Percentiles rank a stretch among this genome's conserved stretches.
phyloP scores from a whole-genome alignment of 331 rosid species.

The Rhamnella rubrinervis region DNA sequence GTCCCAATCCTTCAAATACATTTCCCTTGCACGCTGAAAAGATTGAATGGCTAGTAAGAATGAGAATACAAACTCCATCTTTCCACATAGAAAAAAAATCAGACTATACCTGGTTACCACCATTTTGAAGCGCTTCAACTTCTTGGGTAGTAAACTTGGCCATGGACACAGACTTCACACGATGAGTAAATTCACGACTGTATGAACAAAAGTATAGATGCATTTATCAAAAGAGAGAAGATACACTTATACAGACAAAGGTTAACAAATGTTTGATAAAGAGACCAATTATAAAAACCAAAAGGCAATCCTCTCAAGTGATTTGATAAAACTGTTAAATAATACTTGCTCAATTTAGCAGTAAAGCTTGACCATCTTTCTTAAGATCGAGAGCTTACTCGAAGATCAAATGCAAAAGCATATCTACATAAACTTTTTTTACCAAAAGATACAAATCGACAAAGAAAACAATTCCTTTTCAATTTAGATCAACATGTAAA shows the following conservation, averaged over 20 bases:
- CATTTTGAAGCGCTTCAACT: slow-evolving; percentile 86
- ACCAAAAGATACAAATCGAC: background rate
- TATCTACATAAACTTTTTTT: background rate
- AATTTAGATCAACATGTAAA: background rate
- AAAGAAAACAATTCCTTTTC: background rate
- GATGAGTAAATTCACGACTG: slow-evolving; percentile 97
- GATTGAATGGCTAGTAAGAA: slow-evolving; percentile 26
- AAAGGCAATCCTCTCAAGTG: too few species aligned
- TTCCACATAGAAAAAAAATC: slow-evolving; percentile 12
- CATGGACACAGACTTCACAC: slow-evolving; percentile 97
- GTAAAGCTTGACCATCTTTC: background rate
- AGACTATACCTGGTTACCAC: slow-evolving; percentile 82
- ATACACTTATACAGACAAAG: background rate
- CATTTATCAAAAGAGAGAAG: background rate
- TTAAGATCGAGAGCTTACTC: background rate
- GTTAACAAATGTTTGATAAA: background rate
- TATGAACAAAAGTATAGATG: slow-evolving; percentile 20
- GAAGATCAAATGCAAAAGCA: background rate
- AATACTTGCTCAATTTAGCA: too few species aligned
- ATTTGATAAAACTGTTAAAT: too few species aligned
- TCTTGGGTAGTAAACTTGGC: slow-evolving; percentile 85
- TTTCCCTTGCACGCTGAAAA: slow-evolving; percentile 85
- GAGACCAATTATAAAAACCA: background rate
- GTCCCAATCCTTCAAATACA: slow-evolving; percentile 84
- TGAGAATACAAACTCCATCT: slow-evolving; percentile 17